Conservation (phyloP, 1,284 basidiomycete species). For the Ustilago loliicola region DNA sequence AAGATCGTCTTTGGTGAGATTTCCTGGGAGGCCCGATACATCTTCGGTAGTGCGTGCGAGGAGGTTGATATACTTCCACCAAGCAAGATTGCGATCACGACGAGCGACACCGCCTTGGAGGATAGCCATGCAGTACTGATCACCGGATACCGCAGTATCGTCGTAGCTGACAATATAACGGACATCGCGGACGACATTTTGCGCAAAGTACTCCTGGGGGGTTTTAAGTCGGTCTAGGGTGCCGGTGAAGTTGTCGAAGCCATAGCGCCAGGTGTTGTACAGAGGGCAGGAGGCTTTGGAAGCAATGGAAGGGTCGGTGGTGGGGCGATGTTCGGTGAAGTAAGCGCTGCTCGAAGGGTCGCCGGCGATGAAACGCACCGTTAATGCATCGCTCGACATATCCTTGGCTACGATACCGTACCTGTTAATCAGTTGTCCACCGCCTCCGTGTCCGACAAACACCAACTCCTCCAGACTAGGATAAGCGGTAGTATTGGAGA, state of each 20-base stretch:
- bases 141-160: slow-evolving; percentile 55
- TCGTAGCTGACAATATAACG: slow-evolving; percentile 64
- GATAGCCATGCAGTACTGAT: slow-evolving; percentile 67
- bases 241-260: slow-evolving; percentile 62
- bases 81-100: slow-evolving; percentile 64
- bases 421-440: slow-evolving; percentile 65
- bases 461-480: slow-evolving; percentile 62
- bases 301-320: slow-evolving; percentile 48
- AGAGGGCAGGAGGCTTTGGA: slow-evolving; percentile 44
- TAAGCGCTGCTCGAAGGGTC: slow-evolving; percentile 63
- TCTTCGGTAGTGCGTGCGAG: slow-evolving; percentile 60
- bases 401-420: slow-evolving; percentile 64
- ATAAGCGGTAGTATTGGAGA: slow-evolving; percentile 52
- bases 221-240: slow-evolving; percentile 49
- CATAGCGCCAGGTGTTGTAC: slow-evolving; percentile 69
- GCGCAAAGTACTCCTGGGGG: slow-evolving; percentile 59
- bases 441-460: slow-evolving; percentile 69
- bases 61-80: slow-evolving; percentile 68
- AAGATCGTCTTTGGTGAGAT: slow-evolving; percentile 31
- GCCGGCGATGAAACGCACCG: slow-evolving; percentile 63
- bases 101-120: slow-evolving; percentile 63
- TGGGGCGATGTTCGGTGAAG: slow-evolving; percentile 64
- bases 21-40: slow-evolving; percentile 59
- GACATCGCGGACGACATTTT: slow-evolving; percentile 62
- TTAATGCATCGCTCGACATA: slow-evolving; percentile 20